A percentile compares a stretch with the other conserved stretches of the same genome.
Conservation (phyloP, 441 rosid species). For the Cnidoscolus chayamansa region DNA sequence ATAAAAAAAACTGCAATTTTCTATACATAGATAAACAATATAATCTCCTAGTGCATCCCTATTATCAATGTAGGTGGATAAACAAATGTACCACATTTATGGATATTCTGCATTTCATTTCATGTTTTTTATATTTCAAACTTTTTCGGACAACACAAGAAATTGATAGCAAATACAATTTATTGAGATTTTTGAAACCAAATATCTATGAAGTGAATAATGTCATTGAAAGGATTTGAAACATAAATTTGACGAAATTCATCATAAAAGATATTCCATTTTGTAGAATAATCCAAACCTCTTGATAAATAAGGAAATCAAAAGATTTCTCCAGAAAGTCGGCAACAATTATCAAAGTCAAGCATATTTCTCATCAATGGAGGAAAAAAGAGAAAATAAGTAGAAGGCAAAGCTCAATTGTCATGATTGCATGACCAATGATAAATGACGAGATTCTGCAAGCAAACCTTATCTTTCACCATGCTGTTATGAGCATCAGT, state of each 20-base stretch:
- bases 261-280: background rate
- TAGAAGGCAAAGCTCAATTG: slow-evolving; percentile 7
- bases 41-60: background rate
- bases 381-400: slow-evolving; percentile 4
- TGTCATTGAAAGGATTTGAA: background rate
- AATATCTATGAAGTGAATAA: slow-evolving; percentile 2
- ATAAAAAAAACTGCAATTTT: slow-evolving; percentile 14
- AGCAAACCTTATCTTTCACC: slow-evolving; percentile 96
- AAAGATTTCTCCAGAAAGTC: background rate
- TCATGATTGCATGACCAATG: background rate
- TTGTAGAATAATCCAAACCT: background rate
- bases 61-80: background rate
- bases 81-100: background rate
- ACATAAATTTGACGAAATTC: background rate
- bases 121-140: slow-evolving; percentile 5
- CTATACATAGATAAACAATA: slow-evolving; percentile 2
- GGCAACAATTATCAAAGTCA: slow-evolving; percentile 7
- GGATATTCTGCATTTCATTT: background rate
- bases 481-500: slow-evolving; percentile 96
- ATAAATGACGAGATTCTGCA: slow-evolving; percentile 14
- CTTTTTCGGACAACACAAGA: background rate
- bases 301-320: background rate
- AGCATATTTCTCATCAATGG: slow-evolving; percentile 1
- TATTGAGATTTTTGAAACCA: background rate
- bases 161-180: background rate